Evolutionary conservation across 225 moss, liverwort and hornwort species (phyloP).

Genomic region (Marchantia polymorpha): DNA sequence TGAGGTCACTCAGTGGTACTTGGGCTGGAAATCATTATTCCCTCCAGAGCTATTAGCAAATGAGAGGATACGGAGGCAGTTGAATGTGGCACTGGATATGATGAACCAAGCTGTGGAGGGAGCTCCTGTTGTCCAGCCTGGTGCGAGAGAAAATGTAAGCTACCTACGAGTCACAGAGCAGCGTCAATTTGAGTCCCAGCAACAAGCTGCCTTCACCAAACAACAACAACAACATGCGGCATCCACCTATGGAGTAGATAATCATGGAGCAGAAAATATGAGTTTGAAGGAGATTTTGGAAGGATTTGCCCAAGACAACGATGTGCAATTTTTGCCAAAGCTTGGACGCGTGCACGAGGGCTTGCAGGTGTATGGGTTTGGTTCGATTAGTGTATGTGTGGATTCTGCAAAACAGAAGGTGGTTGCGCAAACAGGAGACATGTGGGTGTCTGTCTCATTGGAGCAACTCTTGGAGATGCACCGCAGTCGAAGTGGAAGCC

Average conservation of each 20-base stretch:
- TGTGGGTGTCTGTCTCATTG: constrained; percentile 62
- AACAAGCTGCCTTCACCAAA: constrained; percentile 57
- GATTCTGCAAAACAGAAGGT: constrained; percentile 71
- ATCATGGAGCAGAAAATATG: constrained; percentile 52
- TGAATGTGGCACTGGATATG: constrained; percentile 69
- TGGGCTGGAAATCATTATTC: constrained; percentile 84
- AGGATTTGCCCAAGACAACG: constrained; percentile 75
- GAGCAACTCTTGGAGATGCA: constrained; percentile 85
- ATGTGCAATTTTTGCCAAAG: constrained; percentile 82
- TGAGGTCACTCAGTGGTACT: constrained; percentile 83
- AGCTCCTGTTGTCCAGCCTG: constrained; percentile 55
- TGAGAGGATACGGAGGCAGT: constrained; percentile 81
- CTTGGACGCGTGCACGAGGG: constrained; percentile 72
- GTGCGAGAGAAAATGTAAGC: constrained; percentile 67
- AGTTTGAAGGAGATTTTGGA: constrained; percentile 82
- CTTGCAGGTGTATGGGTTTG: constrained; percentile 84
- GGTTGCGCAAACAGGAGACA: constrained; percentile 66
- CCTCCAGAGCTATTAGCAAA: constrained; percentile 77
- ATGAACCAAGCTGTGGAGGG: constrained; percentile 79
- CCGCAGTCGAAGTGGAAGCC: constrained; percentile 85
- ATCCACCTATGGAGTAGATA: constrained; percentile 40
- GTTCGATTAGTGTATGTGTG: constrained; percentile 69
- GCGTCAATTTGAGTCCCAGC: constrained; percentile 57
- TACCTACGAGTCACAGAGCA: constrained; percentile 73
- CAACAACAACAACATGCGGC: constrained; percentile 56